These are phyloP conservation scores for Hygrophorus pudorinus DNA, from an alignment of 768 basidiomycete genomes.

Conservation along the genomic window DNA sequence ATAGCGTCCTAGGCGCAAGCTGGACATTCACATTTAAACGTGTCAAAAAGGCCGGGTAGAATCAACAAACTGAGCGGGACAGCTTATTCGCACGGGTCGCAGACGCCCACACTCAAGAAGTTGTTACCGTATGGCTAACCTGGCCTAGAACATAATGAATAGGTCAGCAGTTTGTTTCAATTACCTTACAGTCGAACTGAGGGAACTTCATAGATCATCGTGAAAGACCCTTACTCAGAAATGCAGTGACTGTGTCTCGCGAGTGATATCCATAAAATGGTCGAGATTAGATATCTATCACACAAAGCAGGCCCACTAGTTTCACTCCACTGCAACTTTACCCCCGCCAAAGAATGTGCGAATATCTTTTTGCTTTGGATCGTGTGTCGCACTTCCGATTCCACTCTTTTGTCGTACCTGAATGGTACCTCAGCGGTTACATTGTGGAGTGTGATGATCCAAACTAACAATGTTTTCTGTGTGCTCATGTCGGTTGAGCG, in stretches of 20 bases:
- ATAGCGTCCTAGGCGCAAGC: slow-evolving; percentile 44
- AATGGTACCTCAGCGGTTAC: slow-evolving; percentile 1
- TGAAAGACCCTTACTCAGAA: no score
- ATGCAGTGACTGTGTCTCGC: no score
- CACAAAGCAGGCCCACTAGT: no score
- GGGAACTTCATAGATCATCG: no score
- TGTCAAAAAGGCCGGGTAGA: slow-evolving; percentile 49
- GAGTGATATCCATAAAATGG: no score
- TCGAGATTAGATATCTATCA: no score
- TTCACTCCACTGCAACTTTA: not conserved
- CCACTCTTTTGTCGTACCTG: slow-evolving; percentile 63
- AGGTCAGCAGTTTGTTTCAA: no score
- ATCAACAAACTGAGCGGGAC: slow-evolving; percentile 60
- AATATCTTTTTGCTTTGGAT: slow-evolving; percentile 68
- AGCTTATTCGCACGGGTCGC: slow-evolving; percentile 53
- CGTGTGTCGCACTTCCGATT: slow-evolving; percentile 59
- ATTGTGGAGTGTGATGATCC: not conserved
- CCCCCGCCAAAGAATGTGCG: slow-evolving; percentile 57
- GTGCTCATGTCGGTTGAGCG: slow-evolving; percentile 50
- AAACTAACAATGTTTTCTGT: slow-evolving; percentile 43
- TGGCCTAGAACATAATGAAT: no score
- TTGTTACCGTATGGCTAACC: slow-evolving; percentile 61
- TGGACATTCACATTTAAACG: slow-evolving; percentile 66
- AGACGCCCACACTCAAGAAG: slow-evolving; percentile 60
- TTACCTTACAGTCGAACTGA: no score